Evolutionary conservation across 1,139 yeast species (phyloP).

Genomic region (Zhuliangozyma parablackwelliae): DNA sequence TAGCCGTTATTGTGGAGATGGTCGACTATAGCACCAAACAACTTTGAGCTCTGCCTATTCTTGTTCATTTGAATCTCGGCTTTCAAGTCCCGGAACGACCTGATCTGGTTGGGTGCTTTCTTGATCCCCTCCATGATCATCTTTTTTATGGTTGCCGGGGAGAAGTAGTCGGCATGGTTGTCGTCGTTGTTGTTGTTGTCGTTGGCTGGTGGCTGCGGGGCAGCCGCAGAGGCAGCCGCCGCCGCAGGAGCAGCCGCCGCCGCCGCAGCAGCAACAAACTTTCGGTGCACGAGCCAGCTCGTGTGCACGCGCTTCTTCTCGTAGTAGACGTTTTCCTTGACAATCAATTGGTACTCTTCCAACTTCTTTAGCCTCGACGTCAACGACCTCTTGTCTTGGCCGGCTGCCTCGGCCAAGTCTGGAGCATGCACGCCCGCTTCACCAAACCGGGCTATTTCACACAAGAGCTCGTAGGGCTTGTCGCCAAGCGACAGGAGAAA

Average conservation of each 20-base stretch:
- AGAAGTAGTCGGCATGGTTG: constrained; percentile 24
- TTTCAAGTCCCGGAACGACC: constrained; percentile 64
- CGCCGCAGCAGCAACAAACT: constrained; percentile 24
- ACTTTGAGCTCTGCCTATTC: constrained; percentile 38
- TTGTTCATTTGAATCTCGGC: constrained; percentile 55
- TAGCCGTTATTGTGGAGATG: constrained; percentile 50
- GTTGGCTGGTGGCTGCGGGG: background rate
- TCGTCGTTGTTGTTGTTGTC: constrained; percentile 19
- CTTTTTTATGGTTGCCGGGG: constrained; percentile 28
- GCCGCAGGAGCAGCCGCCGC: background rate
- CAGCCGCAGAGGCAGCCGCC: background rate
- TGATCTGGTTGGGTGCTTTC: constrained; percentile 61
- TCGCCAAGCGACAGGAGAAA: constrained; percentile 35
- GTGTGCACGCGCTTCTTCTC: constrained; percentile 47
- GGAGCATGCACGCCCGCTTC: constrained; percentile 55
- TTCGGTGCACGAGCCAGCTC: constrained; percentile 42
- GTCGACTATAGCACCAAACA: constrained; percentile 49
- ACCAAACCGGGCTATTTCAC: constrained; percentile 53
- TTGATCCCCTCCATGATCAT: constrained; percentile 53
- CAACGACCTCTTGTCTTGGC: constrained; percentile 70
- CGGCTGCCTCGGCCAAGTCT: constrained; percentile 50
- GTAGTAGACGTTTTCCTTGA: constrained; percentile 35
- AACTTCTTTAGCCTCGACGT: constrained; percentile 57
- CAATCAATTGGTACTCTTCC: constrained; percentile 45
- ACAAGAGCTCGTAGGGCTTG: constrained; percentile 36